Percentiles rank a stretch among this genome's conserved stretches.
Evolutionary conservation across 257 asterid species (phyloP).

Genomic region (Penstemon barbatus): DNA sequence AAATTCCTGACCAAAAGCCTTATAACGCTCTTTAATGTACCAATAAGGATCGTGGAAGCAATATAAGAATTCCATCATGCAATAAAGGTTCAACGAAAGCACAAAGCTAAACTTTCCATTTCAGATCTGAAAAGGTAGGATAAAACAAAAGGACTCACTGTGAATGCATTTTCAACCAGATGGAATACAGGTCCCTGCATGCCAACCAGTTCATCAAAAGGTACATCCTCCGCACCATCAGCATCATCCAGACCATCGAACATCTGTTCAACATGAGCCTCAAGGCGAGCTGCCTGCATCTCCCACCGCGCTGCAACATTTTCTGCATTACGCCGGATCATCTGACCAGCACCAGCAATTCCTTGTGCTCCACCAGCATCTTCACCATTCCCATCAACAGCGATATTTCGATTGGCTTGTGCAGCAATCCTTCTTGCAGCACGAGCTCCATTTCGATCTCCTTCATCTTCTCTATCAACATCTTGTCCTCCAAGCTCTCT

Average conservation of each 20-base stretch:
- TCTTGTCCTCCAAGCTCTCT: conserved; percentile 96
- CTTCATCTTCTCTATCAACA: conserved; percentile 92
- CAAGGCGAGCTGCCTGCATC: conserved; percentile 96
- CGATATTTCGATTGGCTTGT: conserved; percentile 74
- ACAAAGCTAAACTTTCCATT: background rate
- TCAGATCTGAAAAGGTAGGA: background rate
- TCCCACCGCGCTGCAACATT: conserved; percentile 96
- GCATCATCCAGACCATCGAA: conserved; percentile 99
- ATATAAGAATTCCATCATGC: background rate
- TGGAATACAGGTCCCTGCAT: conserved; percentile 99
- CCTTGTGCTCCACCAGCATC: conserved; percentile 85
- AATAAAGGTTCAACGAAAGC: background rate
- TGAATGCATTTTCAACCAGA: conserved; percentile 95
- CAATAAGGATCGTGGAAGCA: background rate
- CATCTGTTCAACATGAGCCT: conserved; percentile 98
- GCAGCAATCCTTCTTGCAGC: conserved; percentile 81
- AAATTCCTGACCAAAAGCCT: background rate
- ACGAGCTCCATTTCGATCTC: conserved; percentile 91
- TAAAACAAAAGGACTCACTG: conserved; percentile 52
- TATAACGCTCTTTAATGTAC: no score
- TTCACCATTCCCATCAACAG: conserved; percentile 78
- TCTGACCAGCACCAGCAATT: conserved; percentile 89
- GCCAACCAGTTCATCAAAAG: conserved; percentile 98
- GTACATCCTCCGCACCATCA: conserved; percentile 99
- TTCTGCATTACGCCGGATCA: conserved; percentile 90